A percentile compares a stretch with the other conserved stretches of the same genome.
These are phyloP conservation scores for Coemansia sp. DNA, from an alignment of 192 early-diverging fungal species.

Conservation along the genomic window DNA sequence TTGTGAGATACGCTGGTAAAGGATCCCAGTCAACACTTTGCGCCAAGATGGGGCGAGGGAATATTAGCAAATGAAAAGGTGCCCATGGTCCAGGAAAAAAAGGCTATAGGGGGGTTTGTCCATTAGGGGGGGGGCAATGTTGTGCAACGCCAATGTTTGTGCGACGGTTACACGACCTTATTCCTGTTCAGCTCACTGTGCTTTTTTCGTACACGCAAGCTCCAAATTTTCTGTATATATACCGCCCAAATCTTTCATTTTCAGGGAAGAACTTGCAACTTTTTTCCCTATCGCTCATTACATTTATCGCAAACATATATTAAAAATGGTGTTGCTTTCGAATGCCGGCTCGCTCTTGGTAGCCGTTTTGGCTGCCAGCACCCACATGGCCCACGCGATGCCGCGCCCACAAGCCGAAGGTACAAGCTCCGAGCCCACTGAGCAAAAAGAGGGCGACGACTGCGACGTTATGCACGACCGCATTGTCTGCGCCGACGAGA, in stretches of 20 bases:
- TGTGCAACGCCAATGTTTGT: neutral
- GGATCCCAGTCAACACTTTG: too few species aligned
- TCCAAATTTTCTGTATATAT: neutral
- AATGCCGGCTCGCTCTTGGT: constrained; percentile 27
- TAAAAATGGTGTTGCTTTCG: constrained; percentile 26
- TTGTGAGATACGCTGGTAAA: too few species aligned
- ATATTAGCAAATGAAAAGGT: too few species aligned
- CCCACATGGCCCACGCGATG: constrained; percentile 14
- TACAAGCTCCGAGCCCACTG: neutral
- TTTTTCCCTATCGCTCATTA: neutral
- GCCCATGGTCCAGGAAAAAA: too few species aligned
- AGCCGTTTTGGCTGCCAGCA: constrained; percentile 11
- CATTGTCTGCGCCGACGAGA: constrained; percentile 22
- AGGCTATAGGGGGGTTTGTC: too few species aligned
- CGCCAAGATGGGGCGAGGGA: too few species aligned
- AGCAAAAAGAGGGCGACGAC: constrained; percentile 15
- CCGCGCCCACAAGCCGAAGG: constrained; percentile 26
- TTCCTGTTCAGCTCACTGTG: neutral
- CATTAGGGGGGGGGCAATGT: neutral
- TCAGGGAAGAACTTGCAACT: neutral
- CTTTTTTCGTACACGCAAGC: neutral
- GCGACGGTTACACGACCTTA: neutral
- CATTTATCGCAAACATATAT: neutral
- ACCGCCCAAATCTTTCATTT: neutral
- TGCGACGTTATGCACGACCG: constrained; percentile 25